Evolutionary conservation across 495 filamentous ascomycete species (phyloP), one percentile per base, ranked within the genome.

Genomic region (Penicillium desertorum): DNA sequence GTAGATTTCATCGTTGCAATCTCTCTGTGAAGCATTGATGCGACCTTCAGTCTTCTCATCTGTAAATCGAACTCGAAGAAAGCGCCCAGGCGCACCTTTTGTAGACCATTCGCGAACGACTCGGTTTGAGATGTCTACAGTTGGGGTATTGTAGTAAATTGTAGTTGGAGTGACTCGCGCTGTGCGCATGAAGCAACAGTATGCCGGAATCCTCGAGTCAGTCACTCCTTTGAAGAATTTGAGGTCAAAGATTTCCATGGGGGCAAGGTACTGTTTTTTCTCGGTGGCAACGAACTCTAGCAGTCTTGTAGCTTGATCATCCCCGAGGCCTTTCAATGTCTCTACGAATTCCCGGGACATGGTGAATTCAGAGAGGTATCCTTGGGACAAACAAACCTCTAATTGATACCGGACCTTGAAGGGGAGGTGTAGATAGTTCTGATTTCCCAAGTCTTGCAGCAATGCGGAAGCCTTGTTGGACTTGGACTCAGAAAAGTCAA

Each of bases 41-140:
- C 81, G 70, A 32, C 87, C 87, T 56, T 79, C 50, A 6, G 81
- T 78, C 47, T 85, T 79, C 70, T 98, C 94, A 56, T 97, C 94
- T 0, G 86, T 88, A 65, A 99, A 97, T 57, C 91, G 87, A 20
- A 98, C 86, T 4, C 94, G 86, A n/a, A 98, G 76, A 57, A 98
- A 98, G 9, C 86, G 83, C 64, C 96, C 91, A n/a, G 78, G 71
- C 49, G 87, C 70, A 37, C 84, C 71, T 51, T 87, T 70, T 39
- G 84, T 71, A 6, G 76, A 70, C 67, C 86, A 95, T 10, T 86
- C 78, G 36, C 94, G 82, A 27, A 96, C 81, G 4, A 98, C 85
- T 7, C 93, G 83, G 63, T 98, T 98, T 0, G 93, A 91, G 0
- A 85, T 89, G 62, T 98, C 94, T 0, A 95, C 82, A 0, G 79